A percentile compares a stretch with the other conserved stretches of the same genome.
phyloP scores from a whole-genome alignment of 164 flowering plant genomes.

The Cinnamomum micranthum region DNA sequence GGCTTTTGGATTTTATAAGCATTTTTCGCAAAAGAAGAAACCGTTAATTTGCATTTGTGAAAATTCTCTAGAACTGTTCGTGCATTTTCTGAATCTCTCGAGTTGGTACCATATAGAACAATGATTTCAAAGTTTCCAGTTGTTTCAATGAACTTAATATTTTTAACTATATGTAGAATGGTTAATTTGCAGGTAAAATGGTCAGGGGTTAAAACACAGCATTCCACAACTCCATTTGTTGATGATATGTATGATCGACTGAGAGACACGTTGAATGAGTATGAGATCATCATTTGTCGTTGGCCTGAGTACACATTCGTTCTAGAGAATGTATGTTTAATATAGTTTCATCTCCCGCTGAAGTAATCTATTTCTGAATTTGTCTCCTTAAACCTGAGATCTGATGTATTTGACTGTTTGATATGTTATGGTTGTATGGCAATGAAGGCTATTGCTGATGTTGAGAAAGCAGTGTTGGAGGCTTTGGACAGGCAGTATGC shows the following conservation, averaged over 20 bases:
- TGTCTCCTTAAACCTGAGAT: neutral
- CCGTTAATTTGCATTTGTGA: no score
- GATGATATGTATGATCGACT: slow-evolving; percentile 93
- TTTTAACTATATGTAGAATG: neutral
- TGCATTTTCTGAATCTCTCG: no score
- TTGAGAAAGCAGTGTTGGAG: slow-evolving; percentile 87
- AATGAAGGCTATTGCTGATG: slow-evolving; percentile 77
- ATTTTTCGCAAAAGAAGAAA: no score
- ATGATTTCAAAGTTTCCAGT: neutral
- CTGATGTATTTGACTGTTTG: slow-evolving; percentile 3
- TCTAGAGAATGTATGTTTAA: slow-evolving; percentile 68
- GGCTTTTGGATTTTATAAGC: no score
- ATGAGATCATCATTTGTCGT: slow-evolving; percentile 76
- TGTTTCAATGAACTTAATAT: neutral
- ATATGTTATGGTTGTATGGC: slow-evolving; percentile 9
- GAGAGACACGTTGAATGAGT: slow-evolving; percentile 67
- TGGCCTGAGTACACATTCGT: slow-evolving; percentile 94
- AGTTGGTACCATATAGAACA: neutral
- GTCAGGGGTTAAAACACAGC: slow-evolving; percentile 88
- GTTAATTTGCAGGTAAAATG: slow-evolving; percentile 66
- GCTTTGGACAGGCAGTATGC: slow-evolving; percentile 87
- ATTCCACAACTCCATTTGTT: slow-evolving; percentile 88
- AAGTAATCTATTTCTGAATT: neutral
- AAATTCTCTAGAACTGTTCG: no score
- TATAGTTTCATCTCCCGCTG: neutral